Percentiles rank a stretch among this genome's conserved stretches.
Evolutionary conservation across 2,329 filamentous ascomycete genomes (phyloP).

Genomic region (Paraphoma sp.): DNA sequence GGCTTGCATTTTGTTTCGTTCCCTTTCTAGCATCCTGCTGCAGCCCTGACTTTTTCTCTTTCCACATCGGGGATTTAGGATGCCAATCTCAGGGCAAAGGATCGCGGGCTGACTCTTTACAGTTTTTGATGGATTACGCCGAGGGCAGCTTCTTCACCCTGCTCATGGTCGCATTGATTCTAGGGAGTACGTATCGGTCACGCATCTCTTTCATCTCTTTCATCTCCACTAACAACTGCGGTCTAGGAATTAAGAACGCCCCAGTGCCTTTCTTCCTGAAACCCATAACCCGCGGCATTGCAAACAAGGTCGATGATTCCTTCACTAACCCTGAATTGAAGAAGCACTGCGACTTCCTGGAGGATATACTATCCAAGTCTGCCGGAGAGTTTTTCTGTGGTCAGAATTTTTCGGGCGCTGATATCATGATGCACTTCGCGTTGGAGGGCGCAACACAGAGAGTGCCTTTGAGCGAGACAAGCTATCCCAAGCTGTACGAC

Average conservation of each 20-base stretch:
- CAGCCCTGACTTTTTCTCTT: background rate
- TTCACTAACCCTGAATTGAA: slow-evolving; percentile 58
- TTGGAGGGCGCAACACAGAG: slow-evolving; percentile 52
- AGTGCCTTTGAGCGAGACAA: slow-evolving; percentile 48
- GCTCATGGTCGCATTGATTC: slow-evolving; percentile 69
- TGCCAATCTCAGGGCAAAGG: background rate
- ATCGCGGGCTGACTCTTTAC: slow-evolving; percentile 40
- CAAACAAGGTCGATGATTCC: slow-evolving; percentile 52
- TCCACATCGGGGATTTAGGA: background rate
- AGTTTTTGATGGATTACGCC: slow-evolving; percentile 72
- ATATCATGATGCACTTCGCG: slow-evolving; percentile 61
- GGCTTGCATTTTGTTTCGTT: too few relatives aligned
- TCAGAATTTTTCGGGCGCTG: slow-evolving; percentile 56
- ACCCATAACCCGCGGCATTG: slow-evolving; percentile 65
- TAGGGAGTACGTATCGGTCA: slow-evolving; percentile 45
- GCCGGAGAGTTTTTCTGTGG: slow-evolving; percentile 61
- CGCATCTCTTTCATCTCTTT: background rate
- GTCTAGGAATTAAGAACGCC: slow-evolving; percentile 51
- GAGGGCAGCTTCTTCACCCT: slow-evolving; percentile 84
- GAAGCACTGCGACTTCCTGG: slow-evolving; percentile 59
- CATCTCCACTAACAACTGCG: slow-evolving; percentile 2
- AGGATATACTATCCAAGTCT: slow-evolving; percentile 55
- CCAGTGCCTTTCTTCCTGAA: slow-evolving; percentile 73
- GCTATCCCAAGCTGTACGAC: slow-evolving; percentile 55
- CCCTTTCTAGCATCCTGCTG: background rate